These are phyloP conservation scores for Silybum marianum DNA, from an alignment of 129 eudicot genomes.

Conservation along the genomic window DNA sequence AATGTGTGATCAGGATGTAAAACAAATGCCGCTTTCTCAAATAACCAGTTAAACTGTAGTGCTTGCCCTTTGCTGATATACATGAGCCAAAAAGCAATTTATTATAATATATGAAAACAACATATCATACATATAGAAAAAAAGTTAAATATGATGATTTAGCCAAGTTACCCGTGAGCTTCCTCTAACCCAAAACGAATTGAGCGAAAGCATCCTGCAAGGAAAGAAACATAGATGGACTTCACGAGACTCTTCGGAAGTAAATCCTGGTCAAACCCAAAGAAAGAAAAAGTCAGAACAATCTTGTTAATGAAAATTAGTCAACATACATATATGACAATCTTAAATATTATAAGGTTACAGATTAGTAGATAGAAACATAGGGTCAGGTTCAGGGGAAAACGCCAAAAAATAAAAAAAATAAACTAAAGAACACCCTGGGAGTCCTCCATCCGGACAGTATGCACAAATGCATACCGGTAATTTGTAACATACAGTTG, in stretches of 20 bases:
- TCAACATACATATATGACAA: not conserved
- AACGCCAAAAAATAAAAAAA: no score
- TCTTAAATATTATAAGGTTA: not conserved
- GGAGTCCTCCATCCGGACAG: no score
- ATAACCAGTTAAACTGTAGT: slow-evolving; percentile 89
- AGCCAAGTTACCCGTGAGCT: slow-evolving; percentile 87
- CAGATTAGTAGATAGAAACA: not conserved
- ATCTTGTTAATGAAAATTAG: slow-evolving; percentile 3
- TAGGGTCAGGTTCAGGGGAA: not conserved
- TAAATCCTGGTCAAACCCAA: slow-evolving; percentile 50
- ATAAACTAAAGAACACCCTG: no score
- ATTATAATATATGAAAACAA: not conserved
- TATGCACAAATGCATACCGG: no score
- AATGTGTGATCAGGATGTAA: slow-evolving; percentile 69
- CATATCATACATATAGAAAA: not conserved
- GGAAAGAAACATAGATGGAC: slow-evolving; percentile 92
- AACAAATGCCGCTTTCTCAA: slow-evolving; percentile 77
- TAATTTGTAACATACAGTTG: no score
- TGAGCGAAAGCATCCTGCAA: slow-evolving; percentile 98
- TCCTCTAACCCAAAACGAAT: slow-evolving; percentile 96
- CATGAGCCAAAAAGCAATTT: not conserved
- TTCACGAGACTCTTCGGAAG: slow-evolving; percentile 67
- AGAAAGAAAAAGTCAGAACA: slow-evolving; percentile 12
- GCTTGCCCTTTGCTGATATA: slow-evolving; percentile 89
- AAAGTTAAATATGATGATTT: slow-evolving; percentile 12